These are phyloP conservation scores for Malus orientalis DNA, from an alignment of 306 rosid genomes.

Conservation along the genomic window DNA sequence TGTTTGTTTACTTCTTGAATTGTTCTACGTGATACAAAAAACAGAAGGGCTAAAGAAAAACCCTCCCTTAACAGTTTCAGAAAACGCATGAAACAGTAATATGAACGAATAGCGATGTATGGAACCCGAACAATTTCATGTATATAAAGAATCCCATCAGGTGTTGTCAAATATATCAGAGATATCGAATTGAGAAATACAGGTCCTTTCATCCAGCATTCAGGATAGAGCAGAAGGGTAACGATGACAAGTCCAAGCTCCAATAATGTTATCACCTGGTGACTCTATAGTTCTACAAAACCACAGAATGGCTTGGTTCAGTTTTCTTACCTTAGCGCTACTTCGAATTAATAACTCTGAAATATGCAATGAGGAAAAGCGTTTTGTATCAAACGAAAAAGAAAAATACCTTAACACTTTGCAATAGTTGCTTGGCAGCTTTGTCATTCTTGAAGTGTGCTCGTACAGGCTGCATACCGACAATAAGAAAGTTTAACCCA, in stretches of 20 bases:
- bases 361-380: neutral
- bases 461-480: constrained; percentile 61
- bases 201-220: neutral
- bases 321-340: neutral
- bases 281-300: neutral
- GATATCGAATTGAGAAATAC: neutral
- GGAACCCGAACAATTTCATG: neutral
- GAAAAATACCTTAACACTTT: constrained; percentile 59
- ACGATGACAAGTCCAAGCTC: neutral
- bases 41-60: neutral
- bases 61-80: neutral
- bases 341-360: neutral
- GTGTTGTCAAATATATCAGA: too few relatives aligned
- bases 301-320: neutral
- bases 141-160: too few relatives aligned
- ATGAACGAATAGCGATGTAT: too few relatives aligned
- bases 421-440: constrained; percentile 61
- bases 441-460: constrained; percentile 60
- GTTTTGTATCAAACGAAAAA: neutral
- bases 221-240: neutral
- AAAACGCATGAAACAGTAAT: neutral
- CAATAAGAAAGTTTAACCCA: too few relatives aligned
- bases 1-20: too few relatives aligned
- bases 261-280: neutral
- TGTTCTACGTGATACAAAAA: too few relatives aligned